phyloP scores from a whole-genome alignment of 345 rosid genomes.

The Anacardium occidentale region DNA sequence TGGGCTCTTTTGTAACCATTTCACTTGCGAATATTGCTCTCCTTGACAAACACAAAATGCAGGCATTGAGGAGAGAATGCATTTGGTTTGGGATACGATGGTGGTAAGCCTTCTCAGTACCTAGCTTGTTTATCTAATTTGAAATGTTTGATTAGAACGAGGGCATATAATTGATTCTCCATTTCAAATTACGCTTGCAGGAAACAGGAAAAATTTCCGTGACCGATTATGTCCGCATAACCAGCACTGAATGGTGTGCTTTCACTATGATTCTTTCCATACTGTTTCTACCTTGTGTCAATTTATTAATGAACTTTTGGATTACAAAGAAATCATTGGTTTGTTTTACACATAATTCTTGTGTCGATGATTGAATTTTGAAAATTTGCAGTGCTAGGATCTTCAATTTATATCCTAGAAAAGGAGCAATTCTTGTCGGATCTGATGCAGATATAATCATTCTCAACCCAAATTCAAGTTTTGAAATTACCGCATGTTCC shows the following conservation, averaged over 20 bases:
- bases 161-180: background rate
- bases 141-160: background rate
- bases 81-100: conserved; percentile 89
- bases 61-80: conserved; percentile 99
- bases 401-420: conserved; percentile 88
- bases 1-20: conserved; percentile 8
- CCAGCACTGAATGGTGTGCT: conserved; percentile 80
- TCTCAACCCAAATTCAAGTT: conserved; percentile 80
- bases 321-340: background rate
- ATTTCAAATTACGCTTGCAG: conserved; percentile 33
- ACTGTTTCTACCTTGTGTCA: background rate
- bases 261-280: conserved; percentile 1
- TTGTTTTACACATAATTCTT: background rate
- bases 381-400: conserved; percentile 69
- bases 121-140: conserved; percentile 7
- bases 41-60: conserved; percentile 19
- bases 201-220: conserved; percentile 75
- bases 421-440: conserved; percentile 90
- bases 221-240: conserved; percentile 66
- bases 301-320: background rate
- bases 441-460: conserved; percentile 97
- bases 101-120: conserved; percentile 60
- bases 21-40: conserved; percentile 12
- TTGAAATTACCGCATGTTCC: conserved; percentile 61
- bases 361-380: background rate